These are phyloP conservation scores for Carex kokanica DNA, from an alignment of 176 grass and related monocot genomes.

Conservation along the genomic window DNA sequence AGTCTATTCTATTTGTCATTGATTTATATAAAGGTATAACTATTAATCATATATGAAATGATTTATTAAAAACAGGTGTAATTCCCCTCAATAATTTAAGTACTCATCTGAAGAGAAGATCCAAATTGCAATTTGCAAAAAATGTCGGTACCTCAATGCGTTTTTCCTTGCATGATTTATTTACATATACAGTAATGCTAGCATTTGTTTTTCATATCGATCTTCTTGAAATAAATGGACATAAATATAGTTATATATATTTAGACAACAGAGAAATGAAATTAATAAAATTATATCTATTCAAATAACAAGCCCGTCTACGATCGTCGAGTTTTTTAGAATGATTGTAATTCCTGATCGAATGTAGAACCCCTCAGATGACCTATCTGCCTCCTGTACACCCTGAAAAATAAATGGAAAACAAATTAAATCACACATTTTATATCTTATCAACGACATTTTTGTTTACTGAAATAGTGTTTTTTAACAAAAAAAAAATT, in stretches of 20 bases:
- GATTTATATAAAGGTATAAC: background rate
- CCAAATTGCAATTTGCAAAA: background rate
- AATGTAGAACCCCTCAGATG: conserved; percentile 85
- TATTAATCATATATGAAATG: background rate
- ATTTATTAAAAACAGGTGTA: background rate
- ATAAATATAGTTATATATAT: background rate
- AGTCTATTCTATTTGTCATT: background rate
- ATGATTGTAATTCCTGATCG: conserved; percentile 76
- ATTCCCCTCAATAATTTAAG: background rate
- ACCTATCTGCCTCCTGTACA: conserved; percentile 70
- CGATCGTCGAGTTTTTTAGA: conserved; percentile 74
- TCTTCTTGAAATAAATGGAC: background rate
- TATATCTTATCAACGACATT: too few species aligned
- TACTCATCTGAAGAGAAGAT: background rate
- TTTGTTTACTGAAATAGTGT: background rate
- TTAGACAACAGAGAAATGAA: background rate
- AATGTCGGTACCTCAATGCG: background rate
- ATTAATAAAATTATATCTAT: background rate
- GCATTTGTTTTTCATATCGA: background rate
- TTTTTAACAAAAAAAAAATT: too few species aligned
- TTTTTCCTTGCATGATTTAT: background rate
- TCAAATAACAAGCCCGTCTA: conserved; percentile 48
- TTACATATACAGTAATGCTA: background rate
- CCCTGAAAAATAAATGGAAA: conserved; percentile 38
- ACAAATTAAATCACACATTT: background rate